Conservation (phyloP, 164 flowering plant species). For the Hamamelis virginiana region DNA sequence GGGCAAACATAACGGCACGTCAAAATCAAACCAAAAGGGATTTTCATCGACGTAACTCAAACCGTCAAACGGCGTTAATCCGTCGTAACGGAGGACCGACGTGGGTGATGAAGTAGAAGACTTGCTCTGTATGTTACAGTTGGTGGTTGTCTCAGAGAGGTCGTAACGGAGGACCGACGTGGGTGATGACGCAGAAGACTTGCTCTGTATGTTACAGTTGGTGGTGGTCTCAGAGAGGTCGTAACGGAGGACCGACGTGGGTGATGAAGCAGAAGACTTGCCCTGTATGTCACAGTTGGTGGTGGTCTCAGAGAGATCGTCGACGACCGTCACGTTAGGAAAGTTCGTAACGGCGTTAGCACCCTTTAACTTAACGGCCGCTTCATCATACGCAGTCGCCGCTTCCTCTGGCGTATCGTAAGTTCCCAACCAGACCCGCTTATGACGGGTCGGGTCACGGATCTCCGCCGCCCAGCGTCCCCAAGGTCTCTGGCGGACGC, state of each 20-base stretch:
- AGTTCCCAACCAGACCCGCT: slow-evolving; percentile 75
- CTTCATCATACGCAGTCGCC: slow-evolving; percentile 58
- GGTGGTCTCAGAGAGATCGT: slow-evolving; percentile 3
- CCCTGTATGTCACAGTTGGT: not conserved
- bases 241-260: slow-evolving; percentile 57
- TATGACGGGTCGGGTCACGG: slow-evolving; percentile 52
- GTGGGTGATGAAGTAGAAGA: slow-evolving; percentile 46
- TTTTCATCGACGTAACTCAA: slow-evolving; percentile 28
- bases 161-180: slow-evolving; percentile 54
- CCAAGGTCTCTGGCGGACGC: slow-evolving; percentile 75
- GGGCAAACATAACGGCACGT: slow-evolving; percentile 27
- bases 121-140: not conserved
- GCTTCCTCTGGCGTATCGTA: slow-evolving; percentile 75
- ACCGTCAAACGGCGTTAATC: slow-evolving; percentile 25
- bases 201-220: not conserved
- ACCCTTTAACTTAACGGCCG: slow-evolving; percentile 58
- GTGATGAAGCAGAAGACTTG: slow-evolving; percentile 31
- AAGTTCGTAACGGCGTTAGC: slow-evolving; percentile 65
- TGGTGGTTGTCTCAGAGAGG: too few species aligned
- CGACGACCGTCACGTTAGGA: slow-evolving; percentile 18
- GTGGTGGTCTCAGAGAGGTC: too few species aligned
- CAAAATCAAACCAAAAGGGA: slow-evolving; percentile 34
- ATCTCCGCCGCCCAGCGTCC: slow-evolving; percentile 82
- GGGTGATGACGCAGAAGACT: slow-evolving; percentile 37
- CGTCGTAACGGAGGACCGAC: slow-evolving; percentile 49